These are phyloP conservation scores for Lasiodiplodia gonubiensis DNA, from an alignment of 2,329 filamentous ascomycete species.

Conservation along the genomic window DNA sequence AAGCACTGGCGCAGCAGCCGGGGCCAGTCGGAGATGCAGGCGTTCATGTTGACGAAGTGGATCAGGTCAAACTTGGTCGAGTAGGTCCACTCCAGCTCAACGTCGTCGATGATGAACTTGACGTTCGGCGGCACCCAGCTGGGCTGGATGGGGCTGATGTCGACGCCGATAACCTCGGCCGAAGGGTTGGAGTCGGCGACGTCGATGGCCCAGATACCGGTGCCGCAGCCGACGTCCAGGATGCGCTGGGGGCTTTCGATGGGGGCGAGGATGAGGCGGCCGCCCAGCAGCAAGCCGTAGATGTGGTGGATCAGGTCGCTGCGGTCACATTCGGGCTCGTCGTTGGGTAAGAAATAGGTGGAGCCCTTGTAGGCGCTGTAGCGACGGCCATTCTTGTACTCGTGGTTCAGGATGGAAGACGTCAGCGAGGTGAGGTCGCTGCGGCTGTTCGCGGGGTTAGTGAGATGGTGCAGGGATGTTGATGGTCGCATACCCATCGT, in stretches of 20 bases:
- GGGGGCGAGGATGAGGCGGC: slow-evolving; percentile 45
- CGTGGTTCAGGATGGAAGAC: slow-evolving; percentile 22
- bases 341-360: slow-evolving; percentile 43
- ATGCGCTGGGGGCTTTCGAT: slow-evolving; percentile 34
- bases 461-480: background rate
- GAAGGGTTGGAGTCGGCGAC: slow-evolving; percentile 43
- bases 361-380: slow-evolving; percentile 46
- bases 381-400: slow-evolving; percentile 34
- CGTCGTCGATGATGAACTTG: slow-evolving; percentile 58
- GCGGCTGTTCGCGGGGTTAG: background rate
- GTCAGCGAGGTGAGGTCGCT: slow-evolving; percentile 21
- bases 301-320: slow-evolving; percentile 48
- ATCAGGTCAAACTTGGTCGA: slow-evolving; percentile 36
- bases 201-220: slow-evolving; percentile 45
- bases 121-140: slow-evolving; percentile 55
- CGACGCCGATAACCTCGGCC: slow-evolving; percentile 50
- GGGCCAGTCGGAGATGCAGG: slow-evolving; percentile 37
- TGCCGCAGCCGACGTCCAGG: slow-evolving; percentile 43
- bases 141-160: slow-evolving; percentile 55
- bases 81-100: slow-evolving; percentile 43
- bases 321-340: slow-evolving; percentile 44
- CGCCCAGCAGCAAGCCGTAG: slow-evolving; percentile 43
- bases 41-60: slow-evolving; percentile 34
- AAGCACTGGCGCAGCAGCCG: slow-evolving; percentile 35
- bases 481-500: background rate